These are phyloP conservation scores for Chaetoscypha palmicola DNA, from an alignment of 2,329 filamentous ascomycete genomes.

Conservation along the genomic window DNA sequence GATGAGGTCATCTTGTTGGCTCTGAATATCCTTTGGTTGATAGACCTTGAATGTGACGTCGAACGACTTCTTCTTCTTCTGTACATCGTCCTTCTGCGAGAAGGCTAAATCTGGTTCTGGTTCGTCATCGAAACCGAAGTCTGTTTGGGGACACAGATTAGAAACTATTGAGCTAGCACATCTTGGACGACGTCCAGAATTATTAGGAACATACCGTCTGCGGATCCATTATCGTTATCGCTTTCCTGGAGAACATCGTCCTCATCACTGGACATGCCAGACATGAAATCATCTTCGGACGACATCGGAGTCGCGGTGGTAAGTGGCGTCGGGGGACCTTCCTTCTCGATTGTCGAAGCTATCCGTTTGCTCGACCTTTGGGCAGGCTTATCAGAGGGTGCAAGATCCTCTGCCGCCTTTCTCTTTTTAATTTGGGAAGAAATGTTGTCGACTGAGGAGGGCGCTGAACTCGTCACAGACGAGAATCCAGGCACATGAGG, in stretches of 20 bases:
- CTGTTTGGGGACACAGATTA: conserved; percentile 16
- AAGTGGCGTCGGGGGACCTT: conserved; percentile 48
- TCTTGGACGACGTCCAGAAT: background rate
- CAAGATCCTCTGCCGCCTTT: conserved; percentile 42
- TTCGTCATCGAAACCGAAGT: conserved; percentile 40
- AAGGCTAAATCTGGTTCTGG: conserved; percentile 42
- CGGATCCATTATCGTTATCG: conserved; percentile 63
- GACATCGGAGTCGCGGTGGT: conserved; percentile 67
- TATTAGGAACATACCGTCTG: conserved; percentile 26
- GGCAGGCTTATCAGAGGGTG: conserved; percentile 30
- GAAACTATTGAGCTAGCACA: background rate
- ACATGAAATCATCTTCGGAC: conserved; percentile 92
- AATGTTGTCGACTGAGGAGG: conserved; percentile 38
- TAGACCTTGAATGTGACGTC: conserved; percentile 81
- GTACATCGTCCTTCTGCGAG: conserved; percentile 57
- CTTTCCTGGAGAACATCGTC: conserved; percentile 68
- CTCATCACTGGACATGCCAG: conserved; percentile 70
- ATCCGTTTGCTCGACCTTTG: conserved; percentile 30
- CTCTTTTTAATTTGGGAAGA: conserved; percentile 45
- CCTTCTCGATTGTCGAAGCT: conserved; percentile 33
- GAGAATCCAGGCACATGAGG: conserved; percentile 27
- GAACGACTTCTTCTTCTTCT: conserved; percentile 67
- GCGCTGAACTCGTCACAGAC: conserved; percentile 25
- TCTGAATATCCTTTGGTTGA: conserved; percentile 72
- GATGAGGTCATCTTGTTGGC: conserved; percentile 78